Percentiles rank a stretch among this genome's conserved stretches.
phyloP scores from a whole-genome alignment of 768 basidiomycete genomes.

The Sporobolomyces roseus region DNA sequence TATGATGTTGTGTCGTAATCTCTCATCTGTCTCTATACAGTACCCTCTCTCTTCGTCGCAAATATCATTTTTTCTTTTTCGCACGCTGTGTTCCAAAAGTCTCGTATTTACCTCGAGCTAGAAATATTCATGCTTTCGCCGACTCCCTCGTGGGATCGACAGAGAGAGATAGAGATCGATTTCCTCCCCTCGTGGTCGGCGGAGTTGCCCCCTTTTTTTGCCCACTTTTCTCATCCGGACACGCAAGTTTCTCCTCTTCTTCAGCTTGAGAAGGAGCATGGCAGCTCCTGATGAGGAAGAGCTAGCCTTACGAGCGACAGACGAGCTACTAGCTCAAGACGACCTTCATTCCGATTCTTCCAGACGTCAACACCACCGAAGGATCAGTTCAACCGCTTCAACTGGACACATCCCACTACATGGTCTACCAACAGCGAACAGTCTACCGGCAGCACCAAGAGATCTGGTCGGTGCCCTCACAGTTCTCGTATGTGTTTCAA shows the following conservation, averaged over 20 bases:
- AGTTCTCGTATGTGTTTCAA: not conserved
- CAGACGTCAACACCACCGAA: not conserved
- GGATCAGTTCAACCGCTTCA: not conserved
- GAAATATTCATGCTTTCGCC: no score
- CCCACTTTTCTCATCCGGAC: no score
- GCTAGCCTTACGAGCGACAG: not conserved
- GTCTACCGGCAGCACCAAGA: not conserved
- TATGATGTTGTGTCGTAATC: no score
- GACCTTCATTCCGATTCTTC: not conserved
- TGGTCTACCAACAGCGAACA: not conserved
- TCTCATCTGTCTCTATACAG: no score
- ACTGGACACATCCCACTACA: not conserved
- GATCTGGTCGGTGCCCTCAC: conserved; percentile 6
- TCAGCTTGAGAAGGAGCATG: not conserved
- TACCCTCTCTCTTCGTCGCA: no score
- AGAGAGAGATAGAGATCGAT: not conserved
- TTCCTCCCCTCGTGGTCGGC: no score
- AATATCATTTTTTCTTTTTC: no score
- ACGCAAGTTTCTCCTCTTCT: not conserved
- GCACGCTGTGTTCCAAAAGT: no score
- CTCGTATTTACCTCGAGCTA: no score
- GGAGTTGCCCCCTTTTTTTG: no score
- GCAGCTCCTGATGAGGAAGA: conserved; percentile 10
- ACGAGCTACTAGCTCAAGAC: conserved; percentile 17
- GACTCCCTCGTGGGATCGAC: not conserved